A percentile compares a stretch with the other conserved stretches of the same genome.
These are phyloP conservation scores for Elymus sibiricus DNA, from an alignment of 176 grass and related monocot species.

Conservation along the genomic window DNA sequence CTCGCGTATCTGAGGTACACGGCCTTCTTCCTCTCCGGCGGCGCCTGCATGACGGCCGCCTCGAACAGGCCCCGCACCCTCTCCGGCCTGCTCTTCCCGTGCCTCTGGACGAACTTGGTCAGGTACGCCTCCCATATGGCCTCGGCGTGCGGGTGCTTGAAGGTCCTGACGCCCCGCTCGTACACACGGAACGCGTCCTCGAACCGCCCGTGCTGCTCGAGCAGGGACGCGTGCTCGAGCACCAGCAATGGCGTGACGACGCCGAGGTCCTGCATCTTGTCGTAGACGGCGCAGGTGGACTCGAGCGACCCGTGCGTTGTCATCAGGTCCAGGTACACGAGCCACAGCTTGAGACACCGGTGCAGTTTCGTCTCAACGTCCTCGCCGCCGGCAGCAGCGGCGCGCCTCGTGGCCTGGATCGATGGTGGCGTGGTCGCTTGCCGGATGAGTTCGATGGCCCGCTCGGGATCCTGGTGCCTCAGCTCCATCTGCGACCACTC, in stretches of 20 bases:
- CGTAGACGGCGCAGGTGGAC: slow-evolving; percentile 57
- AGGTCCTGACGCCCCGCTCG: slow-evolving; percentile 57
- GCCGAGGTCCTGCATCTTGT: slow-evolving; percentile 58
- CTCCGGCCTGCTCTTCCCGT: slow-evolving; percentile 49
- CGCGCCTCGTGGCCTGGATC: slow-evolving; percentile 34
- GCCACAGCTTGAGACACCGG: slow-evolving; percentile 60
- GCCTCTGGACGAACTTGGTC: slow-evolving; percentile 54
- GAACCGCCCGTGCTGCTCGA: slow-evolving; percentile 45
- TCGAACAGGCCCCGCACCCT: slow-evolving; percentile 67
- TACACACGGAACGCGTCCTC: slow-evolving; percentile 84
- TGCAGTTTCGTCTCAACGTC: slow-evolving; percentile 50
- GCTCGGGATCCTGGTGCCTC: slow-evolving; percentile 36
- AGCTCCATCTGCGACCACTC: slow-evolving; percentile 69
- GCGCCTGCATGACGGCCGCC: slow-evolving; percentile 47
- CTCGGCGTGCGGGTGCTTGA: slow-evolving; percentile 64
- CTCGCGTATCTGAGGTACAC: slow-evolving; percentile 60
- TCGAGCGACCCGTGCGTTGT: slow-evolving; percentile 49
- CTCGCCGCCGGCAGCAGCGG: slow-evolving; percentile 38
- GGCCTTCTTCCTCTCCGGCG: slow-evolving; percentile 43
- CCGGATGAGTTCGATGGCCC: slow-evolving; percentile 49
- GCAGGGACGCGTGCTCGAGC: slow-evolving; percentile 58
- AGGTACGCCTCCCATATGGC: slow-evolving; percentile 73
- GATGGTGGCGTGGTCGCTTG: slow-evolving; percentile 58
- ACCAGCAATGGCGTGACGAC: slow-evolving; percentile 60
- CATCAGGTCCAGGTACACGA: slow-evolving; percentile 69